Conservation (phyloP, 2,329 filamentous ascomycete species). For the Leptographium flavum region DNA sequence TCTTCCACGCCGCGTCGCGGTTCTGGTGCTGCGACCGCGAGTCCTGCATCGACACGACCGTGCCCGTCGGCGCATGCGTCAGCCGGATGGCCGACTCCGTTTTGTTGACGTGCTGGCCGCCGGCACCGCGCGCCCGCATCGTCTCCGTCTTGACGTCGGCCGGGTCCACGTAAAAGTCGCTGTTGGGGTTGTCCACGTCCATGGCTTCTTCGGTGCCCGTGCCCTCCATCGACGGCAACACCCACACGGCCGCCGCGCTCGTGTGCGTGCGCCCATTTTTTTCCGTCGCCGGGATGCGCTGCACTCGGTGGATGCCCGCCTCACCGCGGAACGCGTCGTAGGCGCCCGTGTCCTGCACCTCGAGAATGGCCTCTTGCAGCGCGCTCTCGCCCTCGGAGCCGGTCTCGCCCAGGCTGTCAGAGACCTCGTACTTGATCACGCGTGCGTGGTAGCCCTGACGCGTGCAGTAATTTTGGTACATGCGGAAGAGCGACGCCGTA, state of each 20-base stretch:
- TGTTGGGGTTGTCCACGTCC: constrained; percentile 69
- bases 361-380: constrained; percentile 76
- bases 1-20: constrained; percentile 70
- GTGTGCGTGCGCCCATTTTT: constrained; percentile 86
- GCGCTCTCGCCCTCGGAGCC: constrained; percentile 48
- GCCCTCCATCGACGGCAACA: constrained; percentile 69
- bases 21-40: constrained; percentile 82
- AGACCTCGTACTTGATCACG: constrained; percentile 67
- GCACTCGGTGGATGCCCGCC: constrained; percentile 88
- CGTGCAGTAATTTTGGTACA: constrained; percentile 68
- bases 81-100: constrained; percentile 91
- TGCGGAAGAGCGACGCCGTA: constrained; percentile 70
- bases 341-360: constrained; percentile 61
- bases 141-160: constrained; percentile 73
- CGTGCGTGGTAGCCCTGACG: constrained; percentile 50
- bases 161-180: constrained; percentile 80
- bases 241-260: constrained; percentile 81
- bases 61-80: constrained; percentile 79
- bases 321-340: constrained; percentile 76
- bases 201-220: constrained; percentile 25
- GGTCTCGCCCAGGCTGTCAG: constrained; percentile 46
- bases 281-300: constrained; percentile 85
- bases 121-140: constrained; percentile 83
- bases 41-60: constrained; percentile 84
- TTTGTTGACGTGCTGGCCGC: constrained; percentile 96